phyloP scores from a whole-genome alignment of 345 rosid species.

The Gossypium turneri region DNA sequence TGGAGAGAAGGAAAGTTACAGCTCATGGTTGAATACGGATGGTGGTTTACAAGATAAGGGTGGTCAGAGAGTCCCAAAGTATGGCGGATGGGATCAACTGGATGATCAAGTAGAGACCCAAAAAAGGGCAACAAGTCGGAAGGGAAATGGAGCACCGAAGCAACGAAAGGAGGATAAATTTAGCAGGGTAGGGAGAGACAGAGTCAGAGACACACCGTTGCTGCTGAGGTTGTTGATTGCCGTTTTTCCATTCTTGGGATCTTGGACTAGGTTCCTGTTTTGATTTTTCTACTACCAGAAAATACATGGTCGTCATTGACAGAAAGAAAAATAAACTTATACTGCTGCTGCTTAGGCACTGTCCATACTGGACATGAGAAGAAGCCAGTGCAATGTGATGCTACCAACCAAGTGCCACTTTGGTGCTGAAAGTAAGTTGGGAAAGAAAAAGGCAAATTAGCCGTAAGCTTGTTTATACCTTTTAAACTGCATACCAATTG shows the following conservation, averaged over 20 bases:
- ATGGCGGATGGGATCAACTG: conserved; percentile 91
- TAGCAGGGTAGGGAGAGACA: conserved; percentile 53
- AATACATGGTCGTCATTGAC: neutral
- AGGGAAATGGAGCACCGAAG: conserved; percentile 22
- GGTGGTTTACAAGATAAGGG: conserved; percentile 22
- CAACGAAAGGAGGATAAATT: conserved; percentile 33
- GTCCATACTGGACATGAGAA: neutral
- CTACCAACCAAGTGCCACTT: neutral
- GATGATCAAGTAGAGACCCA: conserved; percentile 32
- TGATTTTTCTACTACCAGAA: conserved; percentile 23
- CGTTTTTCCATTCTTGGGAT: conserved; percentile 68
- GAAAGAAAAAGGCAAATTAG: neutral
- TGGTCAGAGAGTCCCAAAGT: conserved; percentile 19
- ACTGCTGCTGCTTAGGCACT: neutral
- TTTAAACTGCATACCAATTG: neutral
- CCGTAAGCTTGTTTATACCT: neutral
- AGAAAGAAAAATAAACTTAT: neutral
- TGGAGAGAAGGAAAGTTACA: conserved; percentile 39
- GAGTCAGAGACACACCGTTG: conserved; percentile 62
- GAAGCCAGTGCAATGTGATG: neutral
- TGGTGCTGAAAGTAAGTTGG: neutral
- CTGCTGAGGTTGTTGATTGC: conserved; percentile 60
- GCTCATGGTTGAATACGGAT: conserved; percentile 57
- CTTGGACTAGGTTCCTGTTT: conserved; percentile 59
- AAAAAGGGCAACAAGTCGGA: conserved; percentile 11